phyloP scores from a whole-genome alignment of 306 rosid species.

The Heteromeles arbutifolia region DNA sequence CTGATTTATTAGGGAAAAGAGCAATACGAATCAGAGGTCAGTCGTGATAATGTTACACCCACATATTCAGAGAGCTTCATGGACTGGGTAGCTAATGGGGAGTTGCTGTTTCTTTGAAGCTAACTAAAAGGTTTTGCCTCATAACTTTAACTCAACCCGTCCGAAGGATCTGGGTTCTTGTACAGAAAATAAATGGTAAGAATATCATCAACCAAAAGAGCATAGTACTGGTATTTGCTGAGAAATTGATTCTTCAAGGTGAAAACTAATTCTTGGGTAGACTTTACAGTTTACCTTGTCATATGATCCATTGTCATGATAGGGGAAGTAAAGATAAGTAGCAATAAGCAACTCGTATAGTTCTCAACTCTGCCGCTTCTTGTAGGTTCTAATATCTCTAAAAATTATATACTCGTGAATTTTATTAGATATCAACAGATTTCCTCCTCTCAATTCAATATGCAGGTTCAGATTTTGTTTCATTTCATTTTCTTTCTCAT shows the following conservation, averaged over 20 bases:
- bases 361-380: not conserved
- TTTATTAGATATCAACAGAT: not conserved
- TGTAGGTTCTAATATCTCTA: not conserved
- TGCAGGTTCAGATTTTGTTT: not conserved
- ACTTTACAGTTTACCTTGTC: not conserved
- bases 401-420: constrained; percentile 15
- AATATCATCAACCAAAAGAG: not conserved
- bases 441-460: not conserved
- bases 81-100: constrained; percentile 24
- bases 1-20: constrained; percentile 35
- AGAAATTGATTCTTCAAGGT: not conserved
- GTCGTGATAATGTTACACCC: not conserved
- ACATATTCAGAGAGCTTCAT: constrained; percentile 2
- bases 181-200: constrained; percentile 30
- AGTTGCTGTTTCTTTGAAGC: constrained; percentile 18
- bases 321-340: not conserved
- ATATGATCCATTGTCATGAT: not conserved
- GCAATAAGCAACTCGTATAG: not conserved
- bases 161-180: constrained; percentile 22
- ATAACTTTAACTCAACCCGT: constrained; percentile 10
- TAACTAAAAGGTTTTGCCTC: constrained; percentile 9
- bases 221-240: not conserved
- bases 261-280: constrained; percentile 4
- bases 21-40: constrained; percentile 2
- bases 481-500: not conserved